Conservation (phyloP, 495 filamentous ascomycete genomes). For the Penicillium manginii region DNA sequence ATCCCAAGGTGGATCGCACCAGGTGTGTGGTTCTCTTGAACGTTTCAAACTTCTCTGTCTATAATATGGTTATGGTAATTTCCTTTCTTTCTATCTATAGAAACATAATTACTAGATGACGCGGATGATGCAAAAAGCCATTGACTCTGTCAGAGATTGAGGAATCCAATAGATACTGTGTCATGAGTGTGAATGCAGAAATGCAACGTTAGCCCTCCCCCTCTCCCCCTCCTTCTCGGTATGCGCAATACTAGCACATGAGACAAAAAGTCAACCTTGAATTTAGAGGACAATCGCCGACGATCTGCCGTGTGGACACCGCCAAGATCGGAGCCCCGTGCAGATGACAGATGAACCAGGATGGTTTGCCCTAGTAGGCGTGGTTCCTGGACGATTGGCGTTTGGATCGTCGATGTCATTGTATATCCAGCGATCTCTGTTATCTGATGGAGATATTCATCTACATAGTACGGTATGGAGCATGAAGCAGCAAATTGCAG, state of each 20-base stretch:
- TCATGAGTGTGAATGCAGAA: constrained; percentile 7
- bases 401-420: constrained; percentile 24
- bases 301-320: constrained; percentile 52
- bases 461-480: background rate
- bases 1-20: constrained; percentile 1
- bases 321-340: constrained; percentile 45
- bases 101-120: constrained; percentile 3
- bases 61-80: constrained; percentile 3
- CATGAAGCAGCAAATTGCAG: too few species aligned
- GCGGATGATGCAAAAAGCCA: background rate
- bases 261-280: constrained; percentile 24
- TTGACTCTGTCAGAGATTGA: background rate
- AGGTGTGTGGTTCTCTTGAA: constrained; percentile 1
- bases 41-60: constrained; percentile 1
- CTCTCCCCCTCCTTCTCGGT: background rate
- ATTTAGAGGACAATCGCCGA: constrained; percentile 35
- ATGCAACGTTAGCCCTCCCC: constrained; percentile 4
- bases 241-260: constrained; percentile 6
- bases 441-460: constrained; percentile 1
- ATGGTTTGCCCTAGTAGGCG: constrained; percentile 13
- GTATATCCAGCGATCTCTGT: constrained; percentile 4
- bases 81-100: constrained; percentile 15
- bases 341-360: constrained; percentile 42
- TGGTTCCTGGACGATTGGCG: constrained; percentile 26
- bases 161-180: background rate